These are phyloP conservation scores for Vitis labrusca DNA, from an alignment of 164 flowering plant species.

Conservation along the genomic window DNA sequence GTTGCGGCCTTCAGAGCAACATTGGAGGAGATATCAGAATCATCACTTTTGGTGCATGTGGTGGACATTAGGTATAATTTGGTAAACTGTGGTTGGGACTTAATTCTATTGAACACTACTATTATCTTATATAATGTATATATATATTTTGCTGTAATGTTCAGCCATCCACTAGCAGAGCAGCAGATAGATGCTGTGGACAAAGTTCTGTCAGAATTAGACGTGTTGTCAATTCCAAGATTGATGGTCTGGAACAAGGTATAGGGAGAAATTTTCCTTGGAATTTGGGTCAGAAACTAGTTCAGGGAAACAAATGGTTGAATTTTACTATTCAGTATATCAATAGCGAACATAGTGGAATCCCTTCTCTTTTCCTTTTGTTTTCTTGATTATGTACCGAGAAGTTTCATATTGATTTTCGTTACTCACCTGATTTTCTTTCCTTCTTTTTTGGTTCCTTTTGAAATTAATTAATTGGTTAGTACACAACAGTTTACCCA, in stretches of 20 bases:
- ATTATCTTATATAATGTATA: not conserved
- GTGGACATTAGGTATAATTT: conserved; percentile 81
- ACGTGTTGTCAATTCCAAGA: conserved; percentile 74
- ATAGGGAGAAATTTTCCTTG: conserved; percentile 6
- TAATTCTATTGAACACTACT: conserved; percentile 3
- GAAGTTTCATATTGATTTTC: too few relatives aligned
- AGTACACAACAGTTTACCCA: too few relatives aligned
- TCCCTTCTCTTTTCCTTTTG: too few relatives aligned
- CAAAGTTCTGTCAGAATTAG: conserved; percentile 79
- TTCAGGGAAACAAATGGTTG: too few relatives aligned
- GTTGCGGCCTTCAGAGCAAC: conserved; percentile 99
- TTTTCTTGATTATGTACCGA: too few relatives aligned
- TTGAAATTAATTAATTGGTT: too few relatives aligned
- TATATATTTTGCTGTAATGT: conserved; percentile 14
- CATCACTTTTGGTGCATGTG: conserved; percentile 94
- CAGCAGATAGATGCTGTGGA: conserved; percentile 89
- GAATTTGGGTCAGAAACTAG: not conserved
- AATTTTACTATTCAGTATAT: too few relatives aligned
- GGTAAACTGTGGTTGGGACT: not conserved
- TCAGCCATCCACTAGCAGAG: conserved; percentile 87
- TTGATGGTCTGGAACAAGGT: conserved; percentile 96
- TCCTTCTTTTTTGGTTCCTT: too few relatives aligned
- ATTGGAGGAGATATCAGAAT: conserved; percentile 91
- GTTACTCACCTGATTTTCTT: too few relatives aligned
- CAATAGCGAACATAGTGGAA: too few relatives aligned